These are phyloP conservation scores for Paspalum notatum DNA, from an alignment of 176 grass and related monocot genomes.

Conservation along the genomic window DNA sequence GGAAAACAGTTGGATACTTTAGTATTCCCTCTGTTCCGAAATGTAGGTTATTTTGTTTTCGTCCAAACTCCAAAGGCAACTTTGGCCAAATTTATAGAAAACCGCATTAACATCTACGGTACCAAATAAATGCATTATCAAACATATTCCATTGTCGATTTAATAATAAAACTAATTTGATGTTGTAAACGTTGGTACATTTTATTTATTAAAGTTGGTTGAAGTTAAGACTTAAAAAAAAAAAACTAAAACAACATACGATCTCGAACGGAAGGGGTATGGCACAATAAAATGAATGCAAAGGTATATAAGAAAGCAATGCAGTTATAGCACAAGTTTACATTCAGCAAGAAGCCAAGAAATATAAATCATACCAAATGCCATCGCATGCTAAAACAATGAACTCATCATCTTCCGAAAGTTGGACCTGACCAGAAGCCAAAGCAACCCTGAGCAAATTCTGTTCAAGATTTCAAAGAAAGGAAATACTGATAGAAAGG, in stretches of 20 bases:
- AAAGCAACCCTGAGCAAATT: constrained; percentile 26
- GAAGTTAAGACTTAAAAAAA: no score
- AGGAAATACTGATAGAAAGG: constrained; percentile 21
- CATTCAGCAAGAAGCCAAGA: background rate
- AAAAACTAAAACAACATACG: background rate
- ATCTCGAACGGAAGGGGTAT: no score
- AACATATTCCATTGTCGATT: no score
- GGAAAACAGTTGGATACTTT: background rate
- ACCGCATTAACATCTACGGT: no score
- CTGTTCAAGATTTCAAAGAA: constrained; percentile 13
- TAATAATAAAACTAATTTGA: no score
- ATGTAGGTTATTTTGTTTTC: no score
- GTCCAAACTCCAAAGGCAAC: no score
- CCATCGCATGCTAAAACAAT: constrained; percentile 93
- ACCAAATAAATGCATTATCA: no score
- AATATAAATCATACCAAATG: constrained; percentile 65
- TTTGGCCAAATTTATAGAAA: no score
- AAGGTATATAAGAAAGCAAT: background rate
- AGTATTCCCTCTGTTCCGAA: background rate
- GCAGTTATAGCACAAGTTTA: background rate
- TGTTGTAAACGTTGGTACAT: no score
- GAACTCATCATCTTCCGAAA: constrained; percentile 95
- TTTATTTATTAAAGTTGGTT: no score
- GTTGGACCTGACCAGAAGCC: constrained; percentile 60
- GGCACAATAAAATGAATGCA: constrained; percentile 1